These are phyloP conservation scores for Tulasnella calospora DNA, from an alignment of 768 basidiomycete species.

Conservation along the genomic window DNA sequence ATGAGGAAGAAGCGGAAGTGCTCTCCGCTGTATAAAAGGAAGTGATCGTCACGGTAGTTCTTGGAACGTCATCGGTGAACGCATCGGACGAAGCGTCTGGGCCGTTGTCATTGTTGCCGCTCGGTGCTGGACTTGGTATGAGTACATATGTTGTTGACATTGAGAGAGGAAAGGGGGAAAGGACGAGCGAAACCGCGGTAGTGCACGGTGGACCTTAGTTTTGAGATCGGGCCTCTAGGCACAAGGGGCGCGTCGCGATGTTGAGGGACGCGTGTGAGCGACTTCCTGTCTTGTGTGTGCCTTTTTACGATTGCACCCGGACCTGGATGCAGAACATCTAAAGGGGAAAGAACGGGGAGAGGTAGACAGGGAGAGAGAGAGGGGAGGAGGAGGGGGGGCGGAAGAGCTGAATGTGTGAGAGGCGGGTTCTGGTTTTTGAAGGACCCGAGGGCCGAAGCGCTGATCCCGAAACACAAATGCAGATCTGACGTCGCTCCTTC, in stretches of 20 bases:
- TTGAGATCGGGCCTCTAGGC: not conserved
- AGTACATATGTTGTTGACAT: not conserved
- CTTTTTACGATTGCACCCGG: not conserved
- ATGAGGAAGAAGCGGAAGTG: not conserved
- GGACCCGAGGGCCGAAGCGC: not conserved
- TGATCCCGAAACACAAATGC: not conserved
- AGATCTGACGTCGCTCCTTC: not conserved
- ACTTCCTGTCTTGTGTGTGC: not conserved
- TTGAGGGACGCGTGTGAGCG: not conserved
- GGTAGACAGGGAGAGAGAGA: not conserved
- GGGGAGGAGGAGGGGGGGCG: not conserved
- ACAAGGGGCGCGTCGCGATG: not conserved
- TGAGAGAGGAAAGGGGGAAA: not conserved
- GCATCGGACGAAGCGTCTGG: not conserved
- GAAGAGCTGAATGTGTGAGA: not conserved
- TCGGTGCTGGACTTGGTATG: not conserved
- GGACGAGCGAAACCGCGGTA: not conserved
- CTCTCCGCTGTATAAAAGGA: constrained; percentile 2
- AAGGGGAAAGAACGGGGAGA: not conserved
- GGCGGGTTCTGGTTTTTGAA: not conserved
- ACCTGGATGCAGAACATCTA: not conserved
- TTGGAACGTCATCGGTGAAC: not conserved
- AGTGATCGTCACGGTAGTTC: constrained; percentile 18
- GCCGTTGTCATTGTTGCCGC: not conserved
- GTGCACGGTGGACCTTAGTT: not conserved